Evolutionary conservation across 208 protist genomes (phyloP), one percentile per base, ranked within the genome.

Genomic region (Phytomonas francai): DNA sequence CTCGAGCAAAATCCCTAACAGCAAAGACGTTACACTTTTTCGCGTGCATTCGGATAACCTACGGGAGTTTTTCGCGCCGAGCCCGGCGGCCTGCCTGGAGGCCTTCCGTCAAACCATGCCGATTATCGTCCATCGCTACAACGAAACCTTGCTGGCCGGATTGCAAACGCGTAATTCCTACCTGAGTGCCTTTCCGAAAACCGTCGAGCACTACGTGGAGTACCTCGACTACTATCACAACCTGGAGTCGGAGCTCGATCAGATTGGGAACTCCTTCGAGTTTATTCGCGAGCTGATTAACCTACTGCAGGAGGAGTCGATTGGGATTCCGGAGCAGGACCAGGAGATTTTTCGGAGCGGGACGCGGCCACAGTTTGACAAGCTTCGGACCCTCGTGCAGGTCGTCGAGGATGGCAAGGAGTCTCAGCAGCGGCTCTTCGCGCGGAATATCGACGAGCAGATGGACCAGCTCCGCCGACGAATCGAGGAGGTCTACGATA

Each of bases 121-220:
- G 51, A 59, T 92, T 63, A 95, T 98, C 70, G 92, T 93, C 2
- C 81, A 88, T 39, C 70, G 73, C 14, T 84, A 91, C 72, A 98
- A 98, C 74, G 84, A 94, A 68, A 72, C 70, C 33, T 74, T 98
- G 29, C 78, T 98, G 34, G 80, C 74, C 42, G 87, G 97, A 51
- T 76, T 98, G 64, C 85, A 95, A 71, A 80, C 83, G 60, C 79
- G 84, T 33, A 93, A 94, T 63, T 77, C 77, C 9, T 94, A 89
- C 51, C 89, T 98, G 22, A 68, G 79, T 12, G 77, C 78, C 14
- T 45, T 72, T 22, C 97, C 97, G 32, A 89, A 91, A 68, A 94
- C 88, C 34, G 85, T 97, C 29, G 93, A 97, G 81, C 90, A 97
- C 67, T 97, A 95, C 75, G 94, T 98, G 33, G 83, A 91, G 74